Base-by-base conservation (phyloP, 306 rosid genomes). In the Acacia confusa region DNA sequence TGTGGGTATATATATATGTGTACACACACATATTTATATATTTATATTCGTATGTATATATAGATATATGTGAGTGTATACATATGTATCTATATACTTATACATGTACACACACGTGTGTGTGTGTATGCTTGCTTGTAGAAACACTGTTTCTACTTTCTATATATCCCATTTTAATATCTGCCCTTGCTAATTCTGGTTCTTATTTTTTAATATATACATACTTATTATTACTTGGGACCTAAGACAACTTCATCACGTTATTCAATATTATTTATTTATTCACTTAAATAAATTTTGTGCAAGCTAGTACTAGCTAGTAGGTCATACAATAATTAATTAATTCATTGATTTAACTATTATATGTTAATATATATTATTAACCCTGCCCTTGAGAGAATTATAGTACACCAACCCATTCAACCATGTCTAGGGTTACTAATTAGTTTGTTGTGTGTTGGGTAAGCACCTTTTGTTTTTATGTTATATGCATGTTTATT, bases 401-500 rank as follows among this genome's bases (percentile, higher is more conserved):
- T 50, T 74, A 15, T 40, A n/a, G 30, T n/a, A 4, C 68, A 70
- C 45, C 70, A 69, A 72, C 70, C 86, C 27, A 47, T 80, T 83
- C 82, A 86, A 57, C 28, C 64, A 9, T 22, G 64, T 79, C 50
- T 83, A 83, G 74, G 83, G 81, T 72, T 75, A 76, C 60, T 70
- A 79, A 55, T 19, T 19, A 55, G 27, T 55, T 55, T 55, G 61
- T 20, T 55, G 12, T 55, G 27, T n/a, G 61, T 55, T 19, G 20
- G 20, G 61, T 52, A 1, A 52, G 60, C 24, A 19, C 60, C 7
- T 55, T 55, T n/a, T 50, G 8, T 50, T 20, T 20, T 55, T 55
- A 55, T n/a, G n/a, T 55, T 58, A 58, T 22, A 1, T 22, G 24
- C 2, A 2, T 10, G 15, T 22, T 22, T n/a, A 11, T 20, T 82